Evolutionary conservation across 768 basidiomycete genomes (phyloP), one percentile per base, ranked within the genome.

Genomic region (Podaxis sp.): DNA sequence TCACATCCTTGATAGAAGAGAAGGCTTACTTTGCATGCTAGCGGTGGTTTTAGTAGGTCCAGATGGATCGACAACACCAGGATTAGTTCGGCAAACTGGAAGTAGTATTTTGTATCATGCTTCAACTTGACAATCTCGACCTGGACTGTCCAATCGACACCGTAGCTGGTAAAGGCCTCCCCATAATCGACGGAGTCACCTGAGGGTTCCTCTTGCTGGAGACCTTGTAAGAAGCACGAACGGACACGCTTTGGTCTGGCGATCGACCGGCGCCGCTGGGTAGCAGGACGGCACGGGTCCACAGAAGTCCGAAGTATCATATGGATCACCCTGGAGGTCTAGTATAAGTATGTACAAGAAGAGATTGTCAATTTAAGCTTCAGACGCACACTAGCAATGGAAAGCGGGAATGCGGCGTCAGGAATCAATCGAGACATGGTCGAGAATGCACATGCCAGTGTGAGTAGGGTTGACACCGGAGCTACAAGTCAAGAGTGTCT

Each of bases 81-180:
- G 71, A 56, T 83, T 80, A 10, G 80, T 80, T 85, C 84, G 4
- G 77, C 73, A 62, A 86, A 86, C 49, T 79, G 76, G 71, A 78
- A 87, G 69, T 78, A 84, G 67, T 86, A 87, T 56, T 77, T 76
- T 0, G 80, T 83, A 65, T 85, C 84, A 0, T 85, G 75, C 49
- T 74, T 66, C 55, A 87, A 70, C 3, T 76, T 76, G 1, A 73
- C 77, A 2, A 84, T 84, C 65, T 87, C 85, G 17, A 87, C 81
- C 70, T 87, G 86, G 65, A 85, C 76, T 0, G 85, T 85, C 70
- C 77, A 85, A 67, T 85, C 84, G 44, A 87, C 83, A 58, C 86
- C 86, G 60, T 82, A 80, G 58, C 75, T 79, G 0, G 84, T 84
- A 70, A 84, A 84, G 1, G 81, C 84, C 58, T 83, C 73, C 12